Evolutionary conservation across 228 moss, liverwort and hornwort genomes (phyloP).

Genomic region (Sphagnum fallax): DNA sequence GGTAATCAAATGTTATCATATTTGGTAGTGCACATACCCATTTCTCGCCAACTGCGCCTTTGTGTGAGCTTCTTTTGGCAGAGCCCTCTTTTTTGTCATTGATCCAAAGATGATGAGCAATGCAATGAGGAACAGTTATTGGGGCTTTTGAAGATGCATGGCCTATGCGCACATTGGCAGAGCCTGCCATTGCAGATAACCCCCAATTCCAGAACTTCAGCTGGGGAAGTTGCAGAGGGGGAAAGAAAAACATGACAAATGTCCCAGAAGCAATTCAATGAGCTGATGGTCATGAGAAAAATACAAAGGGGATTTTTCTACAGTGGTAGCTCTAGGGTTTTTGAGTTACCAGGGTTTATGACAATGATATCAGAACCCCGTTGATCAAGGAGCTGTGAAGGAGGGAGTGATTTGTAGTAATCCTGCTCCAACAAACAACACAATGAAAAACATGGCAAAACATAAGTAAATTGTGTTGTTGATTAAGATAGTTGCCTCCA

Average conservation of each 20-base stretch:
- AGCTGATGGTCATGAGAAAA: background rate
- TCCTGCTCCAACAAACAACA: slow-evolving; percentile 26
- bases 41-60: slow-evolving; percentile 50
- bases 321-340: background rate
- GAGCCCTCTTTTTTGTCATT: slow-evolving; percentile 19
- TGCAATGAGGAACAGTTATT: slow-evolving; percentile 52
- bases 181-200: slow-evolving; percentile 23
- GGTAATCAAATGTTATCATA: too few relatives aligned
- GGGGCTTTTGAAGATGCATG: slow-evolving; percentile 54
- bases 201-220: too few relatives aligned
- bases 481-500: too few relatives aligned
- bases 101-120: slow-evolving; percentile 50
- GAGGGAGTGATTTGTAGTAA: slow-evolving; percentile 59
- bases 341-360: slow-evolving; percentile 54
- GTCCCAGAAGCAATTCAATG: too few relatives aligned
- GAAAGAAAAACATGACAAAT: too few relatives aligned
- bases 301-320: background rate
- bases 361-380: slow-evolving; percentile 63
- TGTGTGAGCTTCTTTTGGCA: slow-evolving; percentile 30
- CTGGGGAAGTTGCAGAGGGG: too few relatives aligned
- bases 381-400: slow-evolving; percentile 64
- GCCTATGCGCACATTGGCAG: slow-evolving; percentile 58
- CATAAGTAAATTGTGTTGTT: too few relatives aligned
- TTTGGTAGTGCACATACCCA: slow-evolving; percentile 20
- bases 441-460: too few relatives aligned